Base-by-base conservation (phyloP, 169 alveolate species). In the Amoebophrya sp. region DNA sequence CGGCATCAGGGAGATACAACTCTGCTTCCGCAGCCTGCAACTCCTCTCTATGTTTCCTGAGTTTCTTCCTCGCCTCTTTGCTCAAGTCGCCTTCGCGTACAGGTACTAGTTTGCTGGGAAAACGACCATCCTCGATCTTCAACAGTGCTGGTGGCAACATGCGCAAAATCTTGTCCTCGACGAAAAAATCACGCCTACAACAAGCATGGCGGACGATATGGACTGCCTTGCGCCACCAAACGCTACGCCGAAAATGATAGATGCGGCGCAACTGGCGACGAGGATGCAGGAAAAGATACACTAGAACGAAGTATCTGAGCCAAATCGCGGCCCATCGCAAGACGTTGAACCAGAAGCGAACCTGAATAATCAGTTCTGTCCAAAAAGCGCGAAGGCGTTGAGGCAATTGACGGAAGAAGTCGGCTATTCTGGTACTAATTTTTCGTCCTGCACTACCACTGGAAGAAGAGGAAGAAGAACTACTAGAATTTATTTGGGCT, bases 121-220 rank as follows among this genome's bases (percentile, higher is more conserved):
- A 65, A 29, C 83, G 83, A 6, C 33, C 83, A 36, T 65, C 83
- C 33, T 65, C 83, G 36, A 65, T 26, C n/a, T 65, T 65, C 83
- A 65, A 36, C 83, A 65, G 33, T 1, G 83, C 0, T 36, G 83
- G 33, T 36, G 83, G 83, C 12, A 65, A 36, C 33, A 65, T 65
- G 83, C 83, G 83, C 33, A 65, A 26, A 18, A 65, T 65, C 26
- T 65, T 65, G 83, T 65, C 83, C 83, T 65, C 83, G 33, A 65
- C 83, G n/a, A 65, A 65, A 18, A 65, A 65, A 26, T 65, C 83
- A 1, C 83, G 83, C 83, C 83, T 29, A 6, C 18, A 65, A 65
- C 2, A 65, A 65, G 83, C 26, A 26, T 65, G 83, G 38, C n/a
- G 83, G 38, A 65, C 83, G 83, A 65, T 26, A 36, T 65, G 83